Evolutionary conservation across 192 early-diverging fungal species (phyloP).

Genomic region (Glomus cerebriforme): DNA sequence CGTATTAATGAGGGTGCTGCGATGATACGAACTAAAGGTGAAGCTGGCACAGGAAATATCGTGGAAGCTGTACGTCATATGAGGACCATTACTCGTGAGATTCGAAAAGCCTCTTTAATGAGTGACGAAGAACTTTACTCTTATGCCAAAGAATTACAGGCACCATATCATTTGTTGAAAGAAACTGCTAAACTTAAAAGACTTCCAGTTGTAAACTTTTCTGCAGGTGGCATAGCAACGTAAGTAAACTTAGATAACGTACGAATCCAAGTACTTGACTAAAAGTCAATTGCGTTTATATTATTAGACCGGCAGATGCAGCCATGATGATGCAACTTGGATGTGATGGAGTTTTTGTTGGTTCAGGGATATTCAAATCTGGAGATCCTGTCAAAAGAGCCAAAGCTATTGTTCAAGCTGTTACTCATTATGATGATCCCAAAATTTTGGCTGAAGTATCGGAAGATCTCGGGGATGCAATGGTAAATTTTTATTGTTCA

Average conservation of each 20-base stretch:
- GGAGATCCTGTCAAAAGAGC: slow-evolving; percentile 94
- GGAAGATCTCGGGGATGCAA: slow-evolving; percentile 92
- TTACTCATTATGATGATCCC: slow-evolving; percentile 92
- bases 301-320: slow-evolving; percentile 83
- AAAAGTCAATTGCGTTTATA: not conserved
- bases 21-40: slow-evolving; percentile 98
- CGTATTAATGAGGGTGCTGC: slow-evolving; percentile 96
- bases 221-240: slow-evolving; percentile 95
- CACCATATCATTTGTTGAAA: slow-evolving; percentile 87
- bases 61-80: slow-evolving; percentile 97
- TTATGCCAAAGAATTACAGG: slow-evolving; percentile 96
- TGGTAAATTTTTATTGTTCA: slow-evolving; percentile 99
- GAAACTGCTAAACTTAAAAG: slow-evolving; percentile 85
- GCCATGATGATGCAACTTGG: slow-evolving; percentile 99
- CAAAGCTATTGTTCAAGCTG: slow-evolving; percentile 92
- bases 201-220: slow-evolving; percentile 98
- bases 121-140: slow-evolving; percentile 88
- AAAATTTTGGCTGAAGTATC: slow-evolving; percentile 86
- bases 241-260: not conserved
- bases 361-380: slow-evolving; percentile 96
- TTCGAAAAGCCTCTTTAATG: slow-evolving; percentile 83
- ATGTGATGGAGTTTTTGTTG: slow-evolving; percentile 98
- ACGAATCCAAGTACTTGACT: not conserved
- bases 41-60: slow-evolving; percentile 97
- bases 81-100: slow-evolving; percentile 84